Evolutionary conservation across 2,329 filamentous ascomycete species (phyloP).

Genomic region (Aspergillus brunneoviolaceus): DNA sequence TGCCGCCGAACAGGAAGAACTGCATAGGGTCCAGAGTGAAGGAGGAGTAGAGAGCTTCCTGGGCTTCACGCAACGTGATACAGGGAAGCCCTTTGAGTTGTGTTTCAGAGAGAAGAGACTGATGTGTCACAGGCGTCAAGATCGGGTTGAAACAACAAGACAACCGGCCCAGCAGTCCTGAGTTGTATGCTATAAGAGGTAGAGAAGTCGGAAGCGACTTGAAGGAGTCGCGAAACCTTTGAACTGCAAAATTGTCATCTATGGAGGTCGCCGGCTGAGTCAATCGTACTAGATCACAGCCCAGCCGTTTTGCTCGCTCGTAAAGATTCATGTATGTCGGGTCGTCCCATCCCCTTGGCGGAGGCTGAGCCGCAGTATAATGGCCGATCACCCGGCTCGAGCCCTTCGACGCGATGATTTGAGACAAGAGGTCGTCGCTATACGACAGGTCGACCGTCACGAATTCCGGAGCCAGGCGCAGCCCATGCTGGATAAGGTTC

Average conservation of each 20-base stretch:
- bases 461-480: slow-evolving; percentile 64
- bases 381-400: slow-evolving; percentile 63
- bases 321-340: slow-evolving; percentile 58
- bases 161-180: slow-evolving; percentile 60
- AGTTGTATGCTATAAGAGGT: slow-evolving; percentile 65
- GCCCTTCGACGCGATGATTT: slow-evolving; percentile 54
- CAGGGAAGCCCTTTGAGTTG: slow-evolving; percentile 47
- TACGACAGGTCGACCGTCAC: slow-evolving; percentile 62
- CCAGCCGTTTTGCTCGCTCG: slow-evolving; percentile 55
- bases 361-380: slow-evolving; percentile 44
- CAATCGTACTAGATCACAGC: slow-evolving; percentile 63
- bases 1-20: slow-evolving; percentile 72
- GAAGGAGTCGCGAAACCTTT: slow-evolving; percentile 55
- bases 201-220: slow-evolving; percentile 43
- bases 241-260: slow-evolving; percentile 64
- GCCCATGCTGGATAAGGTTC: slow-evolving; percentile 58
- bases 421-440: slow-evolving; percentile 51
- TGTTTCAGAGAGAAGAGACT: slow-evolving; percentile 46
- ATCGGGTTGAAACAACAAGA: slow-evolving; percentile 68
- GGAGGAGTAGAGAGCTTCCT: slow-evolving; percentile 63
- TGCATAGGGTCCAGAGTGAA: slow-evolving; percentile 69
- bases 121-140: slow-evolving; percentile 60
- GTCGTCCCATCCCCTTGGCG: slow-evolving; percentile 57
- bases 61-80: slow-evolving; percentile 63
- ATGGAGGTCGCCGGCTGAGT: slow-evolving; percentile 57